Base-by-base conservation (phyloP, 306 rosid genomes). In the Trifolium fragiferum region DNA sequence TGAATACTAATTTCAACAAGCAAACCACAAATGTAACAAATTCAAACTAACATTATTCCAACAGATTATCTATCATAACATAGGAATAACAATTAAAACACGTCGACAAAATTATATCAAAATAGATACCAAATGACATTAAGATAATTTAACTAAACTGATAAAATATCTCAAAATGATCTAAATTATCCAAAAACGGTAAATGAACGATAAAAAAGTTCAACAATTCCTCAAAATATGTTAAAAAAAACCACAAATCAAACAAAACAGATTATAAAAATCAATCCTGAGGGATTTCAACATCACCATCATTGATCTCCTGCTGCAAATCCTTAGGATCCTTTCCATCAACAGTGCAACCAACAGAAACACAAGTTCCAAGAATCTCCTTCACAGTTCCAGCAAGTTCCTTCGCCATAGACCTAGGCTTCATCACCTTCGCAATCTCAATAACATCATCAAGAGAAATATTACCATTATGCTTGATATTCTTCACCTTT, bases 381-480 rank as follows among this genome's bases (percentile, higher is more conserved):
- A 90, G 86, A 2, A 93, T 93, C 86, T 93, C 98, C 87, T 93
- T 93, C 2, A 93, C 86, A 1, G 90, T 74, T 0, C 97, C 98
- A 0, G 77, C 5, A 14, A 93, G 86, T 6, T 93, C 97, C 83
- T 93, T 93, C 0, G 98, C 98, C 93, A 93, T 93, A 0, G 98
- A 93, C 53, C 98, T 80, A 1, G 86, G 83, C 73, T 30, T 79
- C 98, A 93, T 93, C 7, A 86, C 32, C 86, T 73, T 90, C 0
- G 98, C 98, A 3, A 93, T 90, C 88, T 93, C 98, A 63, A 93
- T 82, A 44, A 93, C 98, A n/a, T 93, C 98, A 19, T 93, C 98
- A 0, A 93, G 89, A 0, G 93, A 80, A 12, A 93, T 90, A 72
- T 90, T 93, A 0, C 98, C 98, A 11, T 55, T 89, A 46, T 93